Evolutionary conservation across 2,329 filamentous ascomycete species (phyloP), one percentile per base, ranked within the genome.

Genomic region (Penicillium psychrosexuale): DNA sequence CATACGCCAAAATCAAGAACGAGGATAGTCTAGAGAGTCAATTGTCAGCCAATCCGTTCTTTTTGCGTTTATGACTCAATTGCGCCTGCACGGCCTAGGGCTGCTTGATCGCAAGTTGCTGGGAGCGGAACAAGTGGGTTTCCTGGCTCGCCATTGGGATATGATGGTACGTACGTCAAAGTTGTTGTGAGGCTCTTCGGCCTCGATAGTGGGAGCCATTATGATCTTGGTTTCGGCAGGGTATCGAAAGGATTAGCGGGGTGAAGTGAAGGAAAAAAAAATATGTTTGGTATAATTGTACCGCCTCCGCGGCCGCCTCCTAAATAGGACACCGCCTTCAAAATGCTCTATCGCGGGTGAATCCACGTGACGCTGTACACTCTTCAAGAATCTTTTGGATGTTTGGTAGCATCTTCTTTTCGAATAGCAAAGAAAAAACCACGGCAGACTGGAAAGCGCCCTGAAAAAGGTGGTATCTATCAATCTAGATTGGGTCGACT

Each of bases 131-230:
- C 12, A 39, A 37, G 12, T 44, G 24, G 38, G 44, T 44, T 49
- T 53, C 40, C 8, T 51, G 13, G 40, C 30, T 46, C 31, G 43
- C 30, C 28, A 53, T 50, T 43, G 13, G 50, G 38, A 43, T 42
- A 4, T 1, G 47, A 22, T 28, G 3, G 33, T 53, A 63, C 61
- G 24, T 62, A 64, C 61, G 30, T 64, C 61, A 39, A 62, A 64
- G 45, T 51, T 64, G 47, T 62, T 61, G 45, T 64, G 61, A 53
- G 61, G 58, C 46, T 50, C 34, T 44, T 64, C 61, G 11, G 33
- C 44, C 44, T 58, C 52, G 22, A 56, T 3, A 38, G 46, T 62
- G 43, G 54, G 19, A 52, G 48, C 51, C 61, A 64, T 64, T 57
- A 17, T 59, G 51, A 42, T 43, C 22, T 38, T 44, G 15, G 40